Evolutionary conservation across 2,329 filamentous ascomycete genomes (phyloP).

Genomic region (Graphium sp.): DNA sequence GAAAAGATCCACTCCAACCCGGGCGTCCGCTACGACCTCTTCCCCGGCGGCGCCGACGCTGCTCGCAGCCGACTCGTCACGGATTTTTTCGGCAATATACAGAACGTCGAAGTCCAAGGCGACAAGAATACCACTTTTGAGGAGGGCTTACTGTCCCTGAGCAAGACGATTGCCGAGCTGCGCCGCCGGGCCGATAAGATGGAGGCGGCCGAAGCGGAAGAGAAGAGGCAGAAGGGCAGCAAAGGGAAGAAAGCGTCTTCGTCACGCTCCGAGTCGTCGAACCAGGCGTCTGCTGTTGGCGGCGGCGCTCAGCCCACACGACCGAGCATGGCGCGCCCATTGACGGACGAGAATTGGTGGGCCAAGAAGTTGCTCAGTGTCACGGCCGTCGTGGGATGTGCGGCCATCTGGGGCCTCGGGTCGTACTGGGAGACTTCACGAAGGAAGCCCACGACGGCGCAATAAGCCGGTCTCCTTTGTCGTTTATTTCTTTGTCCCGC

Average conservation of each 20-base stretch:
- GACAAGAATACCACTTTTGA: conserved; percentile 39
- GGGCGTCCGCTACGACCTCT: conserved; percentile 89
- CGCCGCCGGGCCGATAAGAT: conserved; percentile 29
- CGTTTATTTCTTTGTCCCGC: no score
- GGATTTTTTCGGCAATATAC: conserved; percentile 97
- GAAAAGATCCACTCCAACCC: conserved; percentile 88
- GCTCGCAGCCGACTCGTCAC: conserved; percentile 72
- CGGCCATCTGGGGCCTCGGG: conserved; percentile 38
- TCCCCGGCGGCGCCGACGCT: conserved; percentile 62
- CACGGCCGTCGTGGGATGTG: conserved; percentile 43
- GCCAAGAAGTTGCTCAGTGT: conserved; percentile 47
- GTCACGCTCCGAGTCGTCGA: not conserved
- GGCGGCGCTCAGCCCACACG: conserved; percentile 3
- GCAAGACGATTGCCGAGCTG: conserved; percentile 43
- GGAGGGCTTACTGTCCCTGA: conserved; percentile 65
- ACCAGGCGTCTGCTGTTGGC: conserved; percentile 6
- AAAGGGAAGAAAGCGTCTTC: conserved; percentile 8
- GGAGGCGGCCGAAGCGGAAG: conserved; percentile 12
- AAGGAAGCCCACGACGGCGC: conserved; percentile 8
- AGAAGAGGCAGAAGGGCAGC: no score
- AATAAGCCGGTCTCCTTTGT: not conserved
- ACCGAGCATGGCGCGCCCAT: conserved; percentile 28
- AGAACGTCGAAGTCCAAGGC: conserved; percentile 80
- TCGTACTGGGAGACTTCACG: conserved; percentile 28
- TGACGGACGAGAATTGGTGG: conserved; percentile 52